Base-by-base conservation (phyloP, 2,329 filamentous ascomycete genomes). In the Periconia macrospinosa region DNA sequence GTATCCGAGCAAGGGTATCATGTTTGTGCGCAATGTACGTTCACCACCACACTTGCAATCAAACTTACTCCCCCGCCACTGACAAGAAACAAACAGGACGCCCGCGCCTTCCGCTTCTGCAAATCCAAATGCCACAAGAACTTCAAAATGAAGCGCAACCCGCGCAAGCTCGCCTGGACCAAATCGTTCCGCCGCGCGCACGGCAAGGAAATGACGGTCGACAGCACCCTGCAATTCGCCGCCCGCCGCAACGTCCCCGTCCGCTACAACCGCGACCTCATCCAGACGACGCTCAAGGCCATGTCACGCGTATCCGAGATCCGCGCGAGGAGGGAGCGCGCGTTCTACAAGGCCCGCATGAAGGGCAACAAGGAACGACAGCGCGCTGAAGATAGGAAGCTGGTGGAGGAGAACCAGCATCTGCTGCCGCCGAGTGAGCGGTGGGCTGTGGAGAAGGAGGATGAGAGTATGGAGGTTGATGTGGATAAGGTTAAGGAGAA, bases 131-230 rank as follows among this genome's bases (percentile, higher is more conserved):
- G 69, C 60, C 86, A 88, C 77, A 87, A 86, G 65, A 80, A 80
- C 69, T 96, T 95, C 85, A 94, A 95, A 79, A 96, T 96, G 91
- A 96, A 96, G 89, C 88, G 94, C 63, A 97, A 97, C 79, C 92
- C 93, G 35, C 87, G 93, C 74, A 96, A 97, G 63, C 85, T 97
- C 66, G 94, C 92, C 78, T 97, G 93, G 94, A 70, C 66, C n/a
- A 71, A 71, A 52, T 61, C 61, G 10, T 71, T 68, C 65, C 67
- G 66, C 45, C 68, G 64, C 53, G 71, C 69, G 2, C 70, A 80
- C 62, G 84, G 86, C 62, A 76, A 87, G 96, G 91, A 73, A 58
- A 67, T 74, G 63, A 90, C 90, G 53, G 92, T 97, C 76, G 94
- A 99, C 82, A 89, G 86, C 68, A 96, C 93, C 30, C 87, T 99